These are phyloP conservation scores for Miamiensis avidus DNA, from an alignment of 169 alveolate genomes.

Conservation along the genomic window DNA sequence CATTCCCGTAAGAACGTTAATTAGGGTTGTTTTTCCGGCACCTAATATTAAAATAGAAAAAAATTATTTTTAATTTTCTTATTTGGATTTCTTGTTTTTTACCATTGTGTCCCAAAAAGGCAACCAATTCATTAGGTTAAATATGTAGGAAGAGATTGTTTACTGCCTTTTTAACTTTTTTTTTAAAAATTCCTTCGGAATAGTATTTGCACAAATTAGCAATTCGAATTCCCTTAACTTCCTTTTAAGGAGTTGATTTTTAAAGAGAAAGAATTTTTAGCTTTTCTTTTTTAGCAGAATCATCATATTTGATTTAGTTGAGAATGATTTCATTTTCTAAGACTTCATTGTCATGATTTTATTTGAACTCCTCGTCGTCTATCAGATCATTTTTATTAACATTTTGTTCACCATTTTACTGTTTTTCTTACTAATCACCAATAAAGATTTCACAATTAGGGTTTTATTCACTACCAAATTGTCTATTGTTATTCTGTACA, in stretches of 20 bases:
- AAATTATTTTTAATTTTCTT: too few relatives aligned
- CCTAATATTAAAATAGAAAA: too few relatives aligned
- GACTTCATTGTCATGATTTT: background rate
- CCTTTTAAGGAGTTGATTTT: background rate
- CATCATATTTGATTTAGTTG: background rate
- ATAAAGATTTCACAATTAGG: too few relatives aligned
- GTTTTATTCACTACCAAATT: too few relatives aligned
- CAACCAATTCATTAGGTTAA: background rate
- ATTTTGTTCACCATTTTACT: too few relatives aligned
- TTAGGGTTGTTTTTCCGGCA: conserved; percentile 93
- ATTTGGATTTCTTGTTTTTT: too few relatives aligned
- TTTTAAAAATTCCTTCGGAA: background rate
- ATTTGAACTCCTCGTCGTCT: background rate
- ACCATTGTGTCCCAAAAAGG: background rate
- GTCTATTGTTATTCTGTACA: too few relatives aligned
- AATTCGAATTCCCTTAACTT: background rate
- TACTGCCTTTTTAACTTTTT: background rate
- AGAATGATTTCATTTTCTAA: background rate
- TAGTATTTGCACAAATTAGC: background rate
- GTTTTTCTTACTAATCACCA: too few relatives aligned
- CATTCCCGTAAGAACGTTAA: conserved; percentile 79
- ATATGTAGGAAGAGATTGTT: background rate
- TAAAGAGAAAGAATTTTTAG: too few relatives aligned
- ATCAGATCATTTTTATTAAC: background rate
- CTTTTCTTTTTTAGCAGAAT: background rate